Conservation (phyloP, 306 rosid genomes). For the Trifolium pratense region DNA sequence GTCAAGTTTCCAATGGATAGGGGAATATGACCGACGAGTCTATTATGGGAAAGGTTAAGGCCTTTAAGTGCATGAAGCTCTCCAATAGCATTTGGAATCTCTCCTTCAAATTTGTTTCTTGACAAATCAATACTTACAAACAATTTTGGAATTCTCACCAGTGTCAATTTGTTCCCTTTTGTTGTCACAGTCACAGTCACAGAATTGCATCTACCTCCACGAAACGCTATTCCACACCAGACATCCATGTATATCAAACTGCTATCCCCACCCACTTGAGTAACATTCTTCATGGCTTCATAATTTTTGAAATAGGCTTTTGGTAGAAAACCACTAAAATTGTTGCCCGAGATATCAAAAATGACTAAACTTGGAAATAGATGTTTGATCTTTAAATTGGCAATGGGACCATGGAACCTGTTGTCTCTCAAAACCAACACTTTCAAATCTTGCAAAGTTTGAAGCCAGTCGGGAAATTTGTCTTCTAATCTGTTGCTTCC, state of each 20-base stretch:
- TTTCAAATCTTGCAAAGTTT: conserved; percentile 10
- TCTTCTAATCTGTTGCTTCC: neutral
- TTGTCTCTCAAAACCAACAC: conserved; percentile 45
- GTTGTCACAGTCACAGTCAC: neutral
- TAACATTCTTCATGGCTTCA: no score
- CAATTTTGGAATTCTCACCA: neutral
- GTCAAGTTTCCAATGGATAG: conserved; percentile 36
- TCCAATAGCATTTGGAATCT: conserved; percentile 44
- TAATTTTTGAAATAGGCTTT: no score
- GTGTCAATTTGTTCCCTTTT: neutral
- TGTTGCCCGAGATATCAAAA: conserved; percentile 36
- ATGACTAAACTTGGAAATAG: neutral
- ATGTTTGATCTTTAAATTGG: neutral
- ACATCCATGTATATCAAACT: no score
- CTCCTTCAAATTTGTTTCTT: conserved; percentile 43
- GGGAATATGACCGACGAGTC: conserved; percentile 41
- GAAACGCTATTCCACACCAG: no score
- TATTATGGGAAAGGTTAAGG: conserved; percentile 46
- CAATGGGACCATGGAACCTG: conserved; percentile 43
- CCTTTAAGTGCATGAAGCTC: conserved; percentile 28
- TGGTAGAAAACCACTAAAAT: neutral
- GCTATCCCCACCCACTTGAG: no score
- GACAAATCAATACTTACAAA: conserved; percentile 47
- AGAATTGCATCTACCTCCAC: neutral
- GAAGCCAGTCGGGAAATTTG: conserved; percentile 50